Conservation (phyloP, 441 rosid species). For the Populus hybrid region DNA sequence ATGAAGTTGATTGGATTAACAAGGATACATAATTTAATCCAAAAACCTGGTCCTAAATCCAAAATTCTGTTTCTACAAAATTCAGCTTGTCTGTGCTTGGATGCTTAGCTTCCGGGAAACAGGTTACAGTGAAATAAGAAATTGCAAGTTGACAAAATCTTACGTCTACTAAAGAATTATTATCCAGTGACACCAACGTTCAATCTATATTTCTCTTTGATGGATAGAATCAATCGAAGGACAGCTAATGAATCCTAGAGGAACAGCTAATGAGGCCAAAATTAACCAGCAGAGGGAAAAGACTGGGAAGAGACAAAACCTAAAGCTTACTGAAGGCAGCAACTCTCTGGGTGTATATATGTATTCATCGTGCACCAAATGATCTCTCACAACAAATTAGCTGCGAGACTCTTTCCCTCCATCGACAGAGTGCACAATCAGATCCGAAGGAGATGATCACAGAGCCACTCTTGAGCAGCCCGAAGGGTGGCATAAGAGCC, state of each 20-base stretch:
- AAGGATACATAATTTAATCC: too few relatives aligned
- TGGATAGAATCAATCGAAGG: not conserved
- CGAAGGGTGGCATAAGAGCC: conserved; percentile 46
- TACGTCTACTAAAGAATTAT: not conserved
- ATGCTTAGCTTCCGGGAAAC: not conserved
- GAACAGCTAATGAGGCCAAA: too few relatives aligned
- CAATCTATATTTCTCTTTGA: too few relatives aligned
- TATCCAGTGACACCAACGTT: not conserved
- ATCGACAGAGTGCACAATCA: not conserved
- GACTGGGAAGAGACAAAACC: not conserved
- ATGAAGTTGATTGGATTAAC: too few relatives aligned
- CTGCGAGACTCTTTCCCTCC: not conserved
- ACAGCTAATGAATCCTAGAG: too few relatives aligned
- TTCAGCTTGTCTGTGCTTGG: not conserved
- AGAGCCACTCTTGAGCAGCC: conserved; percentile 27
- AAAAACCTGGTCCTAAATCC: too few relatives aligned
- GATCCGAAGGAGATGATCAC: not conserved
- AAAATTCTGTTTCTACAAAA: not conserved
- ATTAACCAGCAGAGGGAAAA: too few relatives aligned
- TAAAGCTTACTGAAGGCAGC: not conserved
- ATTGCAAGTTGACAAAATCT: not conserved
- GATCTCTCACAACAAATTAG: not conserved
- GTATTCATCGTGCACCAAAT: not conserved
- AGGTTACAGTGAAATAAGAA: not conserved
- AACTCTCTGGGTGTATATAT: not conserved